Percentiles rank a stretch among this genome's conserved stretches.
These are phyloP conservation scores for Saturnispora halmiae DNA, from an alignment of 805 yeast species.

Conservation along the genomic window DNA sequence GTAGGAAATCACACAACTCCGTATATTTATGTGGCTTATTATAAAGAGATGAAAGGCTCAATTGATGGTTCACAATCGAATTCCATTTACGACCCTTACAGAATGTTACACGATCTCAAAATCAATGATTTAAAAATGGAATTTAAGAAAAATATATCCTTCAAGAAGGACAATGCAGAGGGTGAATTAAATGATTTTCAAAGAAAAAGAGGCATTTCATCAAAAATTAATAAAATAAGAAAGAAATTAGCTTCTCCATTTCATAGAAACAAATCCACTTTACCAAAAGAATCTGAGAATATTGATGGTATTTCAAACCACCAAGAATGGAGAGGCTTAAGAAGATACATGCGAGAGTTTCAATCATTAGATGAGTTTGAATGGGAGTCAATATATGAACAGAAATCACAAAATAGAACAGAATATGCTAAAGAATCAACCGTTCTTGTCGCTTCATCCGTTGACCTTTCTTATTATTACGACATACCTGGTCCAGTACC, in stretches of 20 bases:
- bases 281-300: too few species aligned
- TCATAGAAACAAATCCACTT: neutral
- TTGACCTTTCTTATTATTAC: conserved; percentile 50
- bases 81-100: conserved; percentile 45
- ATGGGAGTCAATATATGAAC: conserved; percentile 7
- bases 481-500: conserved; percentile 68
- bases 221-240: neutral
- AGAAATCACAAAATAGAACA: conserved; percentile 33
- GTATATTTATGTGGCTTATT: conserved; percentile 57
- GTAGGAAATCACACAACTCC: conserved; percentile 77
- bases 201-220: neutral
- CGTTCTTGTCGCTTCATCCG: conserved; percentile 50
- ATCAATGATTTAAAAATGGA: conserved; percentile 48
- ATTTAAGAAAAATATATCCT: conserved; percentile 65
- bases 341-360: conserved; percentile 45
- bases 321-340: conserved; percentile 65
- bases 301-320: too few species aligned
- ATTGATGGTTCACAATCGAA: conserved; percentile 47
- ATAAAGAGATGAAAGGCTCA: conserved; percentile 42
- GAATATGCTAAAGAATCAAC: conserved; percentile 81
- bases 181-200: neutral
- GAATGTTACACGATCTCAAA: conserved; percentile 36
- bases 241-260: neutral
- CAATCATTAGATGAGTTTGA: conserved; percentile 10
- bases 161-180: conserved; percentile 25